Conservation (phyloP, 1,284 basidiomycete genomes). For the Coniferiporia weirii region DNA sequence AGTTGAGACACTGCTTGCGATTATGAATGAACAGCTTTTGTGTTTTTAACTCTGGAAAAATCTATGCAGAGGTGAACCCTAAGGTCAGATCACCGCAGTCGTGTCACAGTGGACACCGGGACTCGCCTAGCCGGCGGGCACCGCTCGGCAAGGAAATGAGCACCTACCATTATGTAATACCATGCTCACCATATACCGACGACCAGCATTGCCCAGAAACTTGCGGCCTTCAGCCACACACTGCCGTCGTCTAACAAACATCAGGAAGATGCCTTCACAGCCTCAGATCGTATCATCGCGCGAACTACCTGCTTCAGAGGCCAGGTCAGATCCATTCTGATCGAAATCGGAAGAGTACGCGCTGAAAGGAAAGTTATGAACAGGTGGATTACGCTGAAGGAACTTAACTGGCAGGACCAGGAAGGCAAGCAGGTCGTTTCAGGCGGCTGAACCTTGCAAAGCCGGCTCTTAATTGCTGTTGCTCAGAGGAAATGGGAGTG, state of each 20-base stretch:
- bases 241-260: neutral
- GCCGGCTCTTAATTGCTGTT: neutral
- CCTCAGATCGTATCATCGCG: slow-evolving; percentile 31
- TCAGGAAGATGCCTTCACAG: neutral
- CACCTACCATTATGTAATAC: no score
- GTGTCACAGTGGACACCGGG: no score
- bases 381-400: slow-evolving; percentile 73
- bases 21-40: no score
- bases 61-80: no score
- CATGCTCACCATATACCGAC: neutral
- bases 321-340: slow-evolving; percentile 40
- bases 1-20: no score
- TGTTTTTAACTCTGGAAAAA: no score
- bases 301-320: slow-evolving; percentile 51
- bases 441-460: neutral
- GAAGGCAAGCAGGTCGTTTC: slow-evolving; percentile 61
- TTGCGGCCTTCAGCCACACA: neutral
- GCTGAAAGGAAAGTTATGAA: neutral
- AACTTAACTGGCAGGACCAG: slow-evolving; percentile 70
- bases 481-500: slow-evolving; percentile 78
- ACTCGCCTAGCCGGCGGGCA: no score
- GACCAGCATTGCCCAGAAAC: neutral
- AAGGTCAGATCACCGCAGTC: no score
- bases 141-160: no score
- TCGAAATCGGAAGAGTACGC: neutral